phyloP scores from a whole-genome alignment of 192 early-diverging fungal species.

The Umbelopsis isabellina region DNA sequence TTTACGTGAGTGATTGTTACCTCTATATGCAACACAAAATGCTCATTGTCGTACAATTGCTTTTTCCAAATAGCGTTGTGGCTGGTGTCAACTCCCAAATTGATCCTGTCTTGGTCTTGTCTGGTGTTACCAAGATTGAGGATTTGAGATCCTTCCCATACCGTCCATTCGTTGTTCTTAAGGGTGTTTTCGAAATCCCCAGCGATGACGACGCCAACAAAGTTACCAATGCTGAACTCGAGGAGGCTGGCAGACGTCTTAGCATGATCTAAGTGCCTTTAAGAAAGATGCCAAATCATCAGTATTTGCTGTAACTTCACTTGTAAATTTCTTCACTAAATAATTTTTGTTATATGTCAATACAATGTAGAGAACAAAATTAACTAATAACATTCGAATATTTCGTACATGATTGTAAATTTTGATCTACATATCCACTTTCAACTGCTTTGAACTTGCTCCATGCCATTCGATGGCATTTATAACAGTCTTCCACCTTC shows the following conservation, averaged over 20 bases:
- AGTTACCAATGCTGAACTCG: conserved; percentile 31
- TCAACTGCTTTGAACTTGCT: no score
- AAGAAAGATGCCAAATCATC: neutral
- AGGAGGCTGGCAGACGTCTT: conserved; percentile 38
- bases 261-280: conserved; percentile 3
- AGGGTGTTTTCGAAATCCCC: conserved; percentile 52
- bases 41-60: neutral
- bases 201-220: conserved; percentile 31
- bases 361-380: no score
- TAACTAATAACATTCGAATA: no score
- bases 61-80: conserved; percentile 43
- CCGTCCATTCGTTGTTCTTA: conserved; percentile 56
- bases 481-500: no score
- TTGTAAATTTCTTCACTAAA: neutral
- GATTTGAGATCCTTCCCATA: conserved; percentile 54
- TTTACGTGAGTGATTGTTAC: neutral
- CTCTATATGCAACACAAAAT: neutral
- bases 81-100: conserved; percentile 62
- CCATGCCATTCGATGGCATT: no score
- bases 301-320: no score
- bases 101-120: conserved; percentile 59
- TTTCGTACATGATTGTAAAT: no score
- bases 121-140: conserved; percentile 52
- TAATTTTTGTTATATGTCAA: no score
- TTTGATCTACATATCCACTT: no score